Evolutionary conservation across 2,329 filamentous ascomycete genomes (phyloP), one percentile per base, ranked within the genome.

Genomic region (Botrytis byssoidea): DNA sequence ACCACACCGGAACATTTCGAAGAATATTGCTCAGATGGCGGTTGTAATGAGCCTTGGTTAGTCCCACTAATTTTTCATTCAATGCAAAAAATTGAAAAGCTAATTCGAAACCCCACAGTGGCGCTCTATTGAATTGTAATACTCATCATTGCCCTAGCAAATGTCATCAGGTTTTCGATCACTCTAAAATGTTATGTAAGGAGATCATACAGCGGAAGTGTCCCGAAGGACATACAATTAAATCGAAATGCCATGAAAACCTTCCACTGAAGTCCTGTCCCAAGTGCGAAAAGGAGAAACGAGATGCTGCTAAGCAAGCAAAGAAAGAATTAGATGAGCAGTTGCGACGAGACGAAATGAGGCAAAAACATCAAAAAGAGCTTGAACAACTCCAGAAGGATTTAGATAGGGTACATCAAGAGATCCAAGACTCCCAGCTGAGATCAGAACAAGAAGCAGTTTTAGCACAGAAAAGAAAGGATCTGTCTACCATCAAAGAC

Each of bases 1-100:
- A 81, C 80, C 2, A 80, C 79, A 0, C 85, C 86, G 0, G 79
- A 85, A 0, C 88, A 93, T 60, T 94, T 94, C 77, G 86, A 89
- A 4, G 79, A 74, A 0, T 81, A 86, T 29, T 91, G 88, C 57
- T 92, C 92, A 0, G 91, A 94, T 78, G 92, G 92, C 7, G 92
- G 92, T 0, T 94, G 92, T 75, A 83, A 83, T 0, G 83, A 88
- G 67, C 84, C 84, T 32, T 94, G 92, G 89, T 91, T 83, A 80
- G 85, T 82, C 70, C 14, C 40, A 10, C 25, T 44, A 59, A 71
- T 75, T 64, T 66, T 46, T 10, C 20, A 29, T 55, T 14, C 20
- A 32, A 16, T 0, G 16, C n/a, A 10, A n/a, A 37, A 12, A 48
- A 40, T 42, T 22, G 12, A 59, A 35, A 22, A 35, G 29, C 74